These are phyloP conservation scores for Prunus armeniaca DNA, from an alignment of 306 rosid genomes.

Conservation along the genomic window DNA sequence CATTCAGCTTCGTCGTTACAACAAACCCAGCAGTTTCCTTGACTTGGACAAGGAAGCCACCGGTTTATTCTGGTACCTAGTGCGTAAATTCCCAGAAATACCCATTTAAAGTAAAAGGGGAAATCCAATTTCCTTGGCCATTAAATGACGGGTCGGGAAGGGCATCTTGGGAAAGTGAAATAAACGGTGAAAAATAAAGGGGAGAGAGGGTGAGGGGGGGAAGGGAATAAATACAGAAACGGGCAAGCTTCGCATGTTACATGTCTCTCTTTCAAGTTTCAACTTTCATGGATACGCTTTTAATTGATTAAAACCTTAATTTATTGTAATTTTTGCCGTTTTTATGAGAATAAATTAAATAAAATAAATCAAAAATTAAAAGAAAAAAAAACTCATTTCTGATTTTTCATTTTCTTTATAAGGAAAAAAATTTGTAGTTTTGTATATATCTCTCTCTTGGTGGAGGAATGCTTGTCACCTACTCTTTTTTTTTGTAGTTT, in stretches of 20 bases:
- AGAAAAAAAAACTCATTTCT: neutral
- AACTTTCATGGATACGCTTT: slow-evolving; percentile 45
- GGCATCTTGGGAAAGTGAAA: slow-evolving; percentile 31
- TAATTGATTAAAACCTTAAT: slow-evolving; percentile 24
- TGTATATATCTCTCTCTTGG: slow-evolving; percentile 53
- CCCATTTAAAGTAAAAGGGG: neutral
- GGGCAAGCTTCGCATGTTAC: slow-evolving; percentile 57
- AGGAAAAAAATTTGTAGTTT: slow-evolving; percentile 7
- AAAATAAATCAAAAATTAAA: neutral
- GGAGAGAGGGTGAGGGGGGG: neutral
- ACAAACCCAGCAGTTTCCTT: slow-evolving; percentile 69
- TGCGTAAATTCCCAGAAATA: neutral
- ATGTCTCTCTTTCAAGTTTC: slow-evolving; percentile 34
- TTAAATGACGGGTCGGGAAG: neutral
- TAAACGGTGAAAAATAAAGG: slow-evolving; percentile 9
- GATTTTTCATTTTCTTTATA: neutral
- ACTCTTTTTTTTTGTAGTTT: slow-evolving; percentile 61
- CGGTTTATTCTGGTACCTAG: slow-evolving; percentile 37
- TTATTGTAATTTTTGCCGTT: slow-evolving; percentile 33
- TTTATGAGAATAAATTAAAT: slow-evolving; percentile 8
- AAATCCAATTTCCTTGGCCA: neutral
- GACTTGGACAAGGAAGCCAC: slow-evolving; percentile 57
- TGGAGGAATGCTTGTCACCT: slow-evolving; percentile 81
- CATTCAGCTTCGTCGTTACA: slow-evolving; percentile 54
- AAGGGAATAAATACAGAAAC: slow-evolving; percentile 56